A percentile compares a stretch with the other conserved stretches of the same genome.
These are phyloP conservation scores for Gynostemma pentaphyllum DNA, from an alignment of 306 rosid species.

Conservation along the genomic window DNA sequence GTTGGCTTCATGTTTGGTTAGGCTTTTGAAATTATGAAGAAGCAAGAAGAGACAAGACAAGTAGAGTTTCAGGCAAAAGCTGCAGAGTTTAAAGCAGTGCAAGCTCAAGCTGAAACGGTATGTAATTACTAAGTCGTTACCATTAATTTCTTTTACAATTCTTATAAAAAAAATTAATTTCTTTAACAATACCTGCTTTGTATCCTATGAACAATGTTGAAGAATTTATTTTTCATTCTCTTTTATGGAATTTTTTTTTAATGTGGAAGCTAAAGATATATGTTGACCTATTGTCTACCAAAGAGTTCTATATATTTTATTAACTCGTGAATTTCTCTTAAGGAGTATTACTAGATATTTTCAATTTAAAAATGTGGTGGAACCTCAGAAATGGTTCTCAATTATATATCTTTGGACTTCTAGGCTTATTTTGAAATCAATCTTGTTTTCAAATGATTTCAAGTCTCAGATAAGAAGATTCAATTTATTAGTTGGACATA, in stretches of 20 bases:
- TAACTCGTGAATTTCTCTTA: background rate
- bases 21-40: slow-evolving; percentile 56
- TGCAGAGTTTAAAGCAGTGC: slow-evolving; percentile 60
- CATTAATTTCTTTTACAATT: background rate
- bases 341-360: background rate
- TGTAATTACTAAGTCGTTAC: background rate
- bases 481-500: background rate
- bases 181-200: background rate
- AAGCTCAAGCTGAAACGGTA: slow-evolving; percentile 78
- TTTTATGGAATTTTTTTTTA: background rate
- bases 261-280: background rate
- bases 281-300: background rate
- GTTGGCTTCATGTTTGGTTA: slow-evolving; percentile 9
- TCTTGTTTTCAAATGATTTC: background rate
- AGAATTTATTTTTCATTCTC: background rate
- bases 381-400: background rate
- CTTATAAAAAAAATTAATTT: too few relatives aligned
- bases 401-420: background rate
- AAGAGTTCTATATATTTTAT: background rate
- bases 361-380: background rate
- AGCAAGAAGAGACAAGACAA: slow-evolving; percentile 74
- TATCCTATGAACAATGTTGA: background rate
- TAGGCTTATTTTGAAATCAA: background rate
- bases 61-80: slow-evolving; percentile 52
- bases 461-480: background rate